A percentile compares a stretch with the other conserved stretches of the same genome.
phyloP scores from a whole-genome alignment of 192 early-diverging fungal species.

The Nowakowskiella sp. region DNA sequence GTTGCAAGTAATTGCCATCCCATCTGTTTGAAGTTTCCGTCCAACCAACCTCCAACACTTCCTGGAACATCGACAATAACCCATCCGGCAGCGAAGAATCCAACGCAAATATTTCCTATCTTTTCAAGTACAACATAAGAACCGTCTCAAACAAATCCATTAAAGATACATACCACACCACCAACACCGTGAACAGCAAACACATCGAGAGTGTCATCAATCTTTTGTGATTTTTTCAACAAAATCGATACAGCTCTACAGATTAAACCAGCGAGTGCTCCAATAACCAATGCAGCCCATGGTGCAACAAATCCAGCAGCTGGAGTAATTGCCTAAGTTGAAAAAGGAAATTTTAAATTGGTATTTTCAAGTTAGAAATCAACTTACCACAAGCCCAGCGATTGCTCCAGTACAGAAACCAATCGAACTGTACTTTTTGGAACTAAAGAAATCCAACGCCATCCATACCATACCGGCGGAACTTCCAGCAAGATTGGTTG shows the following conservation, averaged over 20 bases:
- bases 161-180: neutral
- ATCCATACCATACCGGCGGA: slow-evolving; percentile 61
- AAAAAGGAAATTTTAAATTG: too few species aligned
- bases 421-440: slow-evolving; percentile 63
- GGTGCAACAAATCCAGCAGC: slow-evolving; percentile 59
- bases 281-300: slow-evolving; percentile 62
- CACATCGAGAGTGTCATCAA: slow-evolving; percentile 72
- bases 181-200: slow-evolving; percentile 46
- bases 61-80: slow-evolving; percentile 47
- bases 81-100: slow-evolving; percentile 64
- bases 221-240: slow-evolving; percentile 53
- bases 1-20: slow-evolving; percentile 62
- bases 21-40: slow-evolving; percentile 67
- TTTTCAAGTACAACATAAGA: slow-evolving; percentile 28
- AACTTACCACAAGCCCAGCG: slow-evolving; percentile 70
- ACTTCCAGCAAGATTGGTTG: slow-evolving; percentile 58
- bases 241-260: slow-evolving; percentile 51
- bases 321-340: slow-evolving; percentile 71
- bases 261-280: slow-evolving; percentile 47
- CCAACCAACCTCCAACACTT: slow-evolving; percentile 61
- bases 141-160: neutral
- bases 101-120: slow-evolving; percentile 68
- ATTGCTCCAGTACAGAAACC: slow-evolving; percentile 76
- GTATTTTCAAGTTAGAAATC: too few species aligned
- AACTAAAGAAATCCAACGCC: slow-evolving; percentile 53